Evolutionary conservation across 352 stramenopile genomes (phyloP).

Genomic region (Pythium apleroticum): DNA sequence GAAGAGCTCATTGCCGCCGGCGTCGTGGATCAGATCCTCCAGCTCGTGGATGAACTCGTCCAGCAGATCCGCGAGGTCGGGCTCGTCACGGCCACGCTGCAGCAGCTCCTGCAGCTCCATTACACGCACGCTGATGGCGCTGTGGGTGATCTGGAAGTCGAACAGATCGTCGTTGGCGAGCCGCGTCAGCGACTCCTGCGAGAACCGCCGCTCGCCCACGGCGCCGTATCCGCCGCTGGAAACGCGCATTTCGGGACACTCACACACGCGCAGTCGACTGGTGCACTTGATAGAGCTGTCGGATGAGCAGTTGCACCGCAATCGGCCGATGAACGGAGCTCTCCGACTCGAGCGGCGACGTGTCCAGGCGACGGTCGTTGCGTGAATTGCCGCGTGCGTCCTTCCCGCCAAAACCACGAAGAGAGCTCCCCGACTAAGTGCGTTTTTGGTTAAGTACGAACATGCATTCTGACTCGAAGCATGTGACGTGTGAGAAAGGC

Average conservation of each 20-base stretch:
- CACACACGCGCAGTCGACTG: constrained; percentile 8
- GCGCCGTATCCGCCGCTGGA: constrained; percentile 24
- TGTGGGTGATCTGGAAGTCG: constrained; percentile 60
- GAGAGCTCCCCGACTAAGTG: not conserved
- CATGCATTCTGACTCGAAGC: not conserved
- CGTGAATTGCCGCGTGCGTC: not conserved
- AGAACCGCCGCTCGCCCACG: constrained; percentile 22
- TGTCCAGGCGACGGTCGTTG: not conserved
- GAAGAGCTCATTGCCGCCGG: constrained; percentile 42
- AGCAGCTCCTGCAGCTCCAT: constrained; percentile 51
- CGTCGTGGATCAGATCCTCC: constrained; percentile 41
- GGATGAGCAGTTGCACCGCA: not conserved
- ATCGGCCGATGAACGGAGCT: not conserved
- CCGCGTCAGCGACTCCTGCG: constrained; percentile 25
- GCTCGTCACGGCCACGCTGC: constrained; percentile 37
- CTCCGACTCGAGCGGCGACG: not conserved
- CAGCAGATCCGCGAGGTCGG: constrained; percentile 49
- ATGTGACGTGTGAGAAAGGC: not conserved
- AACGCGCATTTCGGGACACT: constrained; percentile 11
- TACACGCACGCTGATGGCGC: constrained; percentile 36
- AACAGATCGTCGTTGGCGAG: constrained; percentile 62
- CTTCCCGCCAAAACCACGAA: constrained; percentile 17
- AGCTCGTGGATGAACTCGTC: constrained; percentile 55
- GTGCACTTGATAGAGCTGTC: not conserved
- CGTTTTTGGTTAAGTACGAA: constrained; percentile 3